A percentile compares a stretch with the other conserved stretches of the same genome.
Conservation (phyloP, 768 basidiomycete species). For the Pisolithus orientalis region DNA sequence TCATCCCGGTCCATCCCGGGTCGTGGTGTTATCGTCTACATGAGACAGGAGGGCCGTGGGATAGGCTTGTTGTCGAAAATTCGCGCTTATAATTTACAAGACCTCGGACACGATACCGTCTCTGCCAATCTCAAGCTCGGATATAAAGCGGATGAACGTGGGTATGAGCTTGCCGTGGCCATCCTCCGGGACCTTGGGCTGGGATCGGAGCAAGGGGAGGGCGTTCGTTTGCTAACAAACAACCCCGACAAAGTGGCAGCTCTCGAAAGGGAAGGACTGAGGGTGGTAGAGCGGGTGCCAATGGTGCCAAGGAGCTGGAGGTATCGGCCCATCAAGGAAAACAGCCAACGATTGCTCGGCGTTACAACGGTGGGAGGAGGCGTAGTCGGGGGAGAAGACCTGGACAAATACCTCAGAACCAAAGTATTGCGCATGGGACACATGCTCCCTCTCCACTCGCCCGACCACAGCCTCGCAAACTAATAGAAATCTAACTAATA, state of each 20-base stretch:
- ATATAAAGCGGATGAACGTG: slow-evolving; percentile 88
- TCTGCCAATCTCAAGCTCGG: slow-evolving; percentile 94
- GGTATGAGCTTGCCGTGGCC: slow-evolving; percentile 86
- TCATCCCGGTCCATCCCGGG: slow-evolving; percentile 54
- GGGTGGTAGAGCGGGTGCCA: slow-evolving; percentile 75
- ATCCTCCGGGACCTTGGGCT: slow-evolving; percentile 86
- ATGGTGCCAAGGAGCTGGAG: slow-evolving; percentile 94
- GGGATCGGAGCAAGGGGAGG: slow-evolving; percentile 47
- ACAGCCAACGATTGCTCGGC: slow-evolving; percentile 45
- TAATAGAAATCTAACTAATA: background rate
- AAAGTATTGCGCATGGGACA: slow-evolving; percentile 99
- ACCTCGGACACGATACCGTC: slow-evolving; percentile 98
- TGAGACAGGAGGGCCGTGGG: slow-evolving; percentile 96
- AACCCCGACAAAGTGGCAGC: slow-evolving; percentile 97
- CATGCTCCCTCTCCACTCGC: slow-evolving; percentile 53
- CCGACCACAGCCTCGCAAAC: background rate
- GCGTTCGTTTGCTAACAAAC: slow-evolving; percentile 84
- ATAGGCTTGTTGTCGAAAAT: slow-evolving; percentile 96
- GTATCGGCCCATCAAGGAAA: slow-evolving; percentile 13
- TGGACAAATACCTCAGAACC: slow-evolving; percentile 93
- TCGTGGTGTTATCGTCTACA: slow-evolving; percentile 88
- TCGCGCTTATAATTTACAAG: slow-evolving; percentile 95
- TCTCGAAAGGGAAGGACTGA: slow-evolving; percentile 74
- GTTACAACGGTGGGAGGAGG: slow-evolving; percentile 80
- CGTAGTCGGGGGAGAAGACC: slow-evolving; percentile 70